Conservation (phyloP, 495 filamentous ascomycete genomes). For the Aspergillus cristatus region DNA sequence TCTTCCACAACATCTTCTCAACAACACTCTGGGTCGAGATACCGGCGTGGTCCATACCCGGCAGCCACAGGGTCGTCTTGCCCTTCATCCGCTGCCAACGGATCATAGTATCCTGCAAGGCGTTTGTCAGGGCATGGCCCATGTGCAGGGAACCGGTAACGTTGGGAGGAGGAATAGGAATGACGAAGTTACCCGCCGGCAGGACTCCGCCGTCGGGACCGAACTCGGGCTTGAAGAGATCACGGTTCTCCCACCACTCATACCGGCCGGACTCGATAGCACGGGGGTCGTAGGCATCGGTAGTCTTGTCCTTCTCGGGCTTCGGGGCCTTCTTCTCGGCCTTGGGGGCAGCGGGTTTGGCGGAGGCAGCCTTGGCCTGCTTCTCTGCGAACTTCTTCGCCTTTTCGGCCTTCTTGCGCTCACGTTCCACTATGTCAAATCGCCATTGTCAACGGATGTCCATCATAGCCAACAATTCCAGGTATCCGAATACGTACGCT, state of each 20-base stretch:
- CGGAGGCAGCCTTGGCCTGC: constrained; percentile 39
- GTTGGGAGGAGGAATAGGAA: constrained; percentile 70
- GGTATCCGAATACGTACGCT: constrained; percentile 31
- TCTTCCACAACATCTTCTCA: constrained; percentile 66
- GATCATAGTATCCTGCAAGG: constrained; percentile 69
- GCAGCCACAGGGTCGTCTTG: constrained; percentile 61
- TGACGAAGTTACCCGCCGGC: constrained; percentile 60
- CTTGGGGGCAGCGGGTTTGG: constrained; percentile 37
- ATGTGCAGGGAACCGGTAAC: constrained; percentile 64
- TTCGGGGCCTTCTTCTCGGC: constrained; percentile 45
- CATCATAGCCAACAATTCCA: not conserved
- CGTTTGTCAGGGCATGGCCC: constrained; percentile 58
- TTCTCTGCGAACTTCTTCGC: constrained; percentile 51
- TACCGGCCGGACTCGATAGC: constrained; percentile 47
- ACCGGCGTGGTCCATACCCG: constrained; percentile 70
- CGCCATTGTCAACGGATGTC: constrained; percentile 11
- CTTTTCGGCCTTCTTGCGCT: constrained; percentile 52
- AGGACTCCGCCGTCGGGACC: constrained; percentile 55
- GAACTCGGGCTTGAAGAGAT: constrained; percentile 67
- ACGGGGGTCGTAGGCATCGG: constrained; percentile 49
- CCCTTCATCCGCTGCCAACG: constrained; percentile 59
- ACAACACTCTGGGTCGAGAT: constrained; percentile 71
- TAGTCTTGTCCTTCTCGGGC: constrained; percentile 42
- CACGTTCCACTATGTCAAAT: constrained; percentile 41
- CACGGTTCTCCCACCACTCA: constrained; percentile 54